A percentile compares a stretch with the other conserved stretches of the same genome.
Conservation (phyloP, 208 protist genomes). For the Willaertia magna region DNA sequence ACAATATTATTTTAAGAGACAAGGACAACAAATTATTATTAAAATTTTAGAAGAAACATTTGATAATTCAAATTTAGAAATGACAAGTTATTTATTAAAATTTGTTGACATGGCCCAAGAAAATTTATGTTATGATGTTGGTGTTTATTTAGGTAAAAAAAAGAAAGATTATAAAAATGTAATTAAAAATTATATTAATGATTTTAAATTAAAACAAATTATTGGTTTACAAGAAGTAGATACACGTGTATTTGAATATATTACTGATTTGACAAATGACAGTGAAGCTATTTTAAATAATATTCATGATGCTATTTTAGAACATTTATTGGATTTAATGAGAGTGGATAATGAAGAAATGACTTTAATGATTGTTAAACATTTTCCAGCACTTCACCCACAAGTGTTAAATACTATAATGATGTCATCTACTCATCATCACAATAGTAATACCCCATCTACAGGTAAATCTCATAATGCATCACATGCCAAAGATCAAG, state of each 20-base stretch:
- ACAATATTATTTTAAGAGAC: not conserved
- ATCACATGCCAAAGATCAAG: no score
- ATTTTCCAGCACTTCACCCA: not conserved
- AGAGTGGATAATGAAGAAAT: not conserved
- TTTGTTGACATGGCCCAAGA: not conserved
- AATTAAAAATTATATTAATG: not conserved
- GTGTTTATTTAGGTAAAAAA: not conserved
- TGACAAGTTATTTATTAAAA: not conserved
- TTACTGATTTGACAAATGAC: not conserved
- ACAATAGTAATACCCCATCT: no score
- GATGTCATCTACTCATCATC: not conserved
- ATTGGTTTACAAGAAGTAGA: not conserved
- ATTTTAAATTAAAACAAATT: not conserved
- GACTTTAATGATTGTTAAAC: not conserved
- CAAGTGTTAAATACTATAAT: not conserved
- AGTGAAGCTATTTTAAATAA: not conserved
- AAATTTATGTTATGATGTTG: not conserved
- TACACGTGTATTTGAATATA: not conserved
- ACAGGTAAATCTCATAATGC: no score
- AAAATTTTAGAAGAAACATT: not conserved
- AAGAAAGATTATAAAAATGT: not conserved
- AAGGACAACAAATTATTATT: not conserved
- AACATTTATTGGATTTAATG: not conserved
- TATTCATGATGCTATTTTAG: not conserved
- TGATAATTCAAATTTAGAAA: not conserved